Base-by-base conservation (phyloP, 768 basidiomycete species). In the Paxillus rubicundulus region DNA sequence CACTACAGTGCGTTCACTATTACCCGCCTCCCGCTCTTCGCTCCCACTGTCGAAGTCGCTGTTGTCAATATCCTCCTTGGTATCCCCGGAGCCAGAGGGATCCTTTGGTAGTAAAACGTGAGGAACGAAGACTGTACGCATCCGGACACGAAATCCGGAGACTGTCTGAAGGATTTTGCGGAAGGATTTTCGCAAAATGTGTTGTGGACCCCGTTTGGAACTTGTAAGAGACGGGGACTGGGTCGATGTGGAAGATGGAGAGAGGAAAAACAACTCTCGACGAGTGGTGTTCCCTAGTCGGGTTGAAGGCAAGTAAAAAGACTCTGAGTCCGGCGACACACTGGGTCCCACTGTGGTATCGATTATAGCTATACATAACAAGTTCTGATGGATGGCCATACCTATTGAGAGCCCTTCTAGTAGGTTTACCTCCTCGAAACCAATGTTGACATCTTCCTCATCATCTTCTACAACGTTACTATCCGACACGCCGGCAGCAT, bases 71-170 rank as follows among this genome's bases (percentile, higher is more conserved):
- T 54, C 49, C 27, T 74, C 75, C 6, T 75, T 75, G 4, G 64
- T 52, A 4, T 66, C 65, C 12, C 65, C 58, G 13, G 45, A 49
- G 33, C 45, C 9, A 32, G 59, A 43, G 9, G 42, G 42, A 16
- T 49, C 53, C 52, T 77, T 77, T 2, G 84, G 82, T 4, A 92
- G 71, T 41, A 92, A 75, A 18, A 94, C 81, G 58, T 91, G 86
- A 0, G 94, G 94, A 10, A 95, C 85, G 57, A 94, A 92, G 5
- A 93, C 87, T 0, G 92, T 94, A n/a, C 92, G 81, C 94, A 96
- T 96, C 32, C 92, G 84, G 21, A 97, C 88, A 18, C 85, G 80
- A 68, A 97, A 88, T 4, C 92, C 93, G 24, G 89, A 88, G 4
- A 87, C 84, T 0, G 89, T 87, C 41, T 79, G 77, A 16, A 97